Evolutionary conservation across 139 green algal genomes (phyloP).

Genomic region (Coccomyxa sp.): DNA sequence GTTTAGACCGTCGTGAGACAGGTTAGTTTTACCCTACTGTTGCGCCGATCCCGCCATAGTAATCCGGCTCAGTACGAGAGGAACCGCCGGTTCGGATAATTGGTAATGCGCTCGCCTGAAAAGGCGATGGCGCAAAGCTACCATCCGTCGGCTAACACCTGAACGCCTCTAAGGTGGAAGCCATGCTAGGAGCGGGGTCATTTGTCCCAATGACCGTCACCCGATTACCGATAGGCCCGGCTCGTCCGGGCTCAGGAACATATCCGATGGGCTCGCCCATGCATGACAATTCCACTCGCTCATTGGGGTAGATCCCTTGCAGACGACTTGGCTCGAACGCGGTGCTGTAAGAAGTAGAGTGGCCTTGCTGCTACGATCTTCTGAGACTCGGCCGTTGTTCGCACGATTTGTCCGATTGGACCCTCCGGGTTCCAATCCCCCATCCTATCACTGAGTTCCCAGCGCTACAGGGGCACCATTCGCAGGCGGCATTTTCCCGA

Average conservation of each 20-base stretch:
- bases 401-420: too few relatives aligned
- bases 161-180: conserved; percentile 82
- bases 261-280: too few relatives aligned
- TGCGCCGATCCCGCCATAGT: conserved; percentile 75
- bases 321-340: conserved; percentile 80
- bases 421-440: too few relatives aligned
- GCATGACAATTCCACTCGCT: too few relatives aligned
- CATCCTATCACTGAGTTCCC: too few relatives aligned
- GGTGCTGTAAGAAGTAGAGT: conserved; percentile 85
- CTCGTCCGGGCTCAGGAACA: too few relatives aligned
- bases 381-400: conserved; percentile 52
- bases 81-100: conserved; percentile 84
- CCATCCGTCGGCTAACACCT: conserved; percentile 78
- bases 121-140: conserved; percentile 81
- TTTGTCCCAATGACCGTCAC: too few relatives aligned
- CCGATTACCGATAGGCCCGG: too few relatives aligned
- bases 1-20: conserved; percentile 68
- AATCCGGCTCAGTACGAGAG: conserved; percentile 90
- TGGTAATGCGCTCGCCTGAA: conserved; percentile 76
- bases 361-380: conserved; percentile 81
- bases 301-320: conserved; percentile 71
- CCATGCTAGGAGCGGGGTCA: conserved; percentile 53
- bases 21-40: conserved; percentile 76
- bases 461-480: too few relatives aligned
- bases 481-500: too few relatives aligned